Conservation (phyloP, 2,329 filamentous ascomycete species). For the Pyricularia grisea region DNA sequence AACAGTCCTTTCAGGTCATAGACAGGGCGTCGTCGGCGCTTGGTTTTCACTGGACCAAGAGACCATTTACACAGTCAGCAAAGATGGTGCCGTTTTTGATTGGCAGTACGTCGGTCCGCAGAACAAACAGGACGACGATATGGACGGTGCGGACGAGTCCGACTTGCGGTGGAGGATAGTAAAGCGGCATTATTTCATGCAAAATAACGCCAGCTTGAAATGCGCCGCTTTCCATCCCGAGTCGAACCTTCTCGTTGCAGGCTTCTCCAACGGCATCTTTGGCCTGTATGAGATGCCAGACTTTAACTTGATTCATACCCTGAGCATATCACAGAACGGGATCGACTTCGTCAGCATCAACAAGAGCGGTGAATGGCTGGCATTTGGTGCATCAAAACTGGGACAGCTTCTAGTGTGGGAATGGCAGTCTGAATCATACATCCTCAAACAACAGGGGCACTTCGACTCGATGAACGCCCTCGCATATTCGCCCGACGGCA, state of each 20-base stretch:
- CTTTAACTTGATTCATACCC: slow-evolving; percentile 88
- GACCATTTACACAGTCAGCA: slow-evolving; percentile 90
- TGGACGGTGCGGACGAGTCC: slow-evolving; percentile 47
- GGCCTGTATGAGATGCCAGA: slow-evolving; percentile 92
- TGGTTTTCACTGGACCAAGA: slow-evolving; percentile 96
- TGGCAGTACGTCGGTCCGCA: slow-evolving; percentile 73
- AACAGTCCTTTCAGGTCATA: slow-evolving; percentile 83
- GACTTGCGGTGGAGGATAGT: slow-evolving; percentile 84
- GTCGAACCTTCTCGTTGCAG: slow-evolving; percentile 87
- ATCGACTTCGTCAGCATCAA: slow-evolving; percentile 95
- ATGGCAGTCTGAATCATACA: slow-evolving; percentile 98
- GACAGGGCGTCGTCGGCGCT: slow-evolving; percentile 84
- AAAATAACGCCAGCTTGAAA: slow-evolving; percentile 74
- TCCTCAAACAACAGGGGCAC: slow-evolving; percentile 95
- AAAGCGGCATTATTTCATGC: slow-evolving; percentile 90
- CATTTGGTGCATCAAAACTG: slow-evolving; percentile 89
- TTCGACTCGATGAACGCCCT: slow-evolving; percentile 93
- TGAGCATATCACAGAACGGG: slow-evolving; percentile 91
- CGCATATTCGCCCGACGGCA: slow-evolving; percentile 87
- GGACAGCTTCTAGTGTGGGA: slow-evolving; percentile 98
- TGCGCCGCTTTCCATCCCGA: slow-evolving; percentile 85
- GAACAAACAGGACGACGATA: slow-evolving; percentile 45
- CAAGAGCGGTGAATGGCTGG: slow-evolving; percentile 90
- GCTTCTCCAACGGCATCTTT: slow-evolving; percentile 92
- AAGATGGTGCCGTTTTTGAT: slow-evolving; percentile 91